Evolutionary conservation across 108 stramenopile genomes (phyloP), one percentile per base, ranked within the genome.

Genomic region (Bacterosira constricta): DNA sequence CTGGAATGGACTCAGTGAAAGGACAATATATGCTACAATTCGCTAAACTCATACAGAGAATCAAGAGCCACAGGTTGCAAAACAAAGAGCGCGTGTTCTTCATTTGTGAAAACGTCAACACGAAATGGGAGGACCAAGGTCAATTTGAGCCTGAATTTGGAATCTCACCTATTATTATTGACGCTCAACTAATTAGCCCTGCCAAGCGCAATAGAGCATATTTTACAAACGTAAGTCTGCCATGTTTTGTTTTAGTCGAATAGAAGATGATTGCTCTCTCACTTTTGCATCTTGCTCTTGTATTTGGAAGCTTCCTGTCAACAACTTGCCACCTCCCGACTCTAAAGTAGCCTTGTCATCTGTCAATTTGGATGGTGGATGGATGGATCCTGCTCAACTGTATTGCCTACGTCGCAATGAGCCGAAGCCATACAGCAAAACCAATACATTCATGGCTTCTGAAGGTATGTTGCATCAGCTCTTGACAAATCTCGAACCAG

Each of bases 391-490:
- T 10, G 5, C 55, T 56, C 55, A 56, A 13, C 12, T 56, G 55
- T 34, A 32, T 56, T 56, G 55, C 18, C 55, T 34, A 12, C 15
- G 30, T 4, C 11, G 34, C 9, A 56, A 56, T 32, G 30, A 30
- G 31, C 29, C 55, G 12, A 34, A 2, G 30, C 55, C 55, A 17
- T 56, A 56, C 34, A 13, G 29, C 27, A 56, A 56, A 56, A 32
- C 55, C 29, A 13, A 34, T 10, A 56, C 55, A 34, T 56, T 56
- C 34, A 34, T 56, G 55, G 55, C 55, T 2, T 56, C 55, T 30
- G 55, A 56, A 56, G 31, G 55, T 56, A 56, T 56, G 5, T 12
- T 56, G 5, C 27, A 21, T 29, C 27, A n/a, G n/a, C n/a, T n/a
- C n/a, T n/a, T n/a, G n/a, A n/a, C n/a, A n/a, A n/a, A n/a, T n/a